phyloP scores from a whole-genome alignment of 768 basidiomycete species.

The Suillus brevipes region DNA sequence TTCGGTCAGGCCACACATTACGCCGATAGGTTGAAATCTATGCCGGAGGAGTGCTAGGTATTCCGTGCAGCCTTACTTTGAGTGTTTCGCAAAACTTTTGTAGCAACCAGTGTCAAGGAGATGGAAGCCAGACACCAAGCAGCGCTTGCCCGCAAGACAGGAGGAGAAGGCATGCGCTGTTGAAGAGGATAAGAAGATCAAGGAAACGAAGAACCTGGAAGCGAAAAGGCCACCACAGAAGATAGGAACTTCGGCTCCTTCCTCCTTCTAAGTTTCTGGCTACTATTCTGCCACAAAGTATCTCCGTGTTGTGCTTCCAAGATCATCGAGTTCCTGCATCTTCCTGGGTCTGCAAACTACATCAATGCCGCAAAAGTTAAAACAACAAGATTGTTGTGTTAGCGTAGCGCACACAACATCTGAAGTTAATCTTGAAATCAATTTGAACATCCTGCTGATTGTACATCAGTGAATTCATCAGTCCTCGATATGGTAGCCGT shows the following conservation, averaged over 20 bases:
- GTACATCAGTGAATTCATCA: too few species aligned
- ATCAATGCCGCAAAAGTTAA: constrained; percentile 35
- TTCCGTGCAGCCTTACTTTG: constrained; percentile 16
- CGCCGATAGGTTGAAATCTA: constrained; percentile 66
- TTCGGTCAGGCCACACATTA: constrained; percentile 70
- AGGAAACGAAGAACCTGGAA: constrained; percentile 59
- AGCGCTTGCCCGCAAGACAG: constrained; percentile 71
- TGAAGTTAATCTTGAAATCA: constrained; percentile 67
- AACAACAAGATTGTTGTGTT: constrained; percentile 11
- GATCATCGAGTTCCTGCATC: constrained; percentile 37
- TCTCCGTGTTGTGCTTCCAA: constrained; percentile 31
- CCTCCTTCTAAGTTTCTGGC: constrained; percentile 26
- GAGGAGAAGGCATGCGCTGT: constrained; percentile 42
- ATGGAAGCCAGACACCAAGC: constrained; percentile 78
- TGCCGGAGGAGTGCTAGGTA: constrained; percentile 60
- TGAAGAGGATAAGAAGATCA: constrained; percentile 64
- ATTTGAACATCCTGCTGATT: constrained; percentile 28
- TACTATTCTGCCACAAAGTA: constrained; percentile 25
- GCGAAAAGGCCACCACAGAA: too few species aligned
- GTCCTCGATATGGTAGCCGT: too few species aligned
- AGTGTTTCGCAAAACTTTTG: constrained; percentile 9
- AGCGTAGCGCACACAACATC: constrained; percentile 12
- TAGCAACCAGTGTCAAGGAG: constrained; percentile 69
- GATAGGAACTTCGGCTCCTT: constrained; percentile 37
- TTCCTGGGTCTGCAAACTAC: constrained; percentile 40